Conservation (phyloP, 441 rosid genomes). For the Metrosideros polymorpha region DNA sequence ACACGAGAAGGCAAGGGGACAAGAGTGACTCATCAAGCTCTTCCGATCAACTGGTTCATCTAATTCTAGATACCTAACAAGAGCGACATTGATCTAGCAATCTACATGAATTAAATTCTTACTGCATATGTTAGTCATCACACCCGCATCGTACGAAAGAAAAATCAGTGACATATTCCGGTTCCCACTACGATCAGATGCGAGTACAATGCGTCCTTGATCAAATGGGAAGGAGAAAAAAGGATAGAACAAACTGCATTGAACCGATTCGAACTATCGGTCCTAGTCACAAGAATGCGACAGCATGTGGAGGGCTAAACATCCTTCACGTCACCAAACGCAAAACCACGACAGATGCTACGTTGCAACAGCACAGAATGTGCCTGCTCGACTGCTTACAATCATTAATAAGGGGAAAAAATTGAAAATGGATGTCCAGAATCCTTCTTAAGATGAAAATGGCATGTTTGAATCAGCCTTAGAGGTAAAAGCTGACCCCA, state of each 20-base stretch:
- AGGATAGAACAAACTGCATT: not conserved
- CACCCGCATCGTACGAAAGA: not conserved
- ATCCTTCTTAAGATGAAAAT: not conserved
- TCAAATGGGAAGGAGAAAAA: not conserved
- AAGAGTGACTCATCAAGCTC: not conserved
- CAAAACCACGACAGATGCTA: not conserved
- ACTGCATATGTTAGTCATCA: not conserved
- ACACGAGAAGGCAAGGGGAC: not conserved
- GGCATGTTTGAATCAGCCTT: slow-evolving; percentile 12
- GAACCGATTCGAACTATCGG: not conserved
- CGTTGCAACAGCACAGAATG: not conserved
- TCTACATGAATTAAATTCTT: not conserved
- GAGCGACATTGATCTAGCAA: too few relatives aligned
- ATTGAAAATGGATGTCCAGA: not conserved
- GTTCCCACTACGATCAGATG: not conserved
- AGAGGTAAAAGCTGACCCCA: slow-evolving; percentile 29
- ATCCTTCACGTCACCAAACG: not conserved
- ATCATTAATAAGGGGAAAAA: not conserved
- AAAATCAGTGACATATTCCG: not conserved
- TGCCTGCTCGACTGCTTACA: not conserved
- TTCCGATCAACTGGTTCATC: not conserved
- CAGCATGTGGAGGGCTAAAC: not conserved
- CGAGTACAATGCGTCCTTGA: not conserved
- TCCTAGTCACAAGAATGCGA: not conserved
- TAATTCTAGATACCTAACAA: not conserved